These are phyloP conservation scores for Chenopodium berlandieri DNA, from an alignment of 148 eudicot genomes.

Conservation along the genomic window DNA sequence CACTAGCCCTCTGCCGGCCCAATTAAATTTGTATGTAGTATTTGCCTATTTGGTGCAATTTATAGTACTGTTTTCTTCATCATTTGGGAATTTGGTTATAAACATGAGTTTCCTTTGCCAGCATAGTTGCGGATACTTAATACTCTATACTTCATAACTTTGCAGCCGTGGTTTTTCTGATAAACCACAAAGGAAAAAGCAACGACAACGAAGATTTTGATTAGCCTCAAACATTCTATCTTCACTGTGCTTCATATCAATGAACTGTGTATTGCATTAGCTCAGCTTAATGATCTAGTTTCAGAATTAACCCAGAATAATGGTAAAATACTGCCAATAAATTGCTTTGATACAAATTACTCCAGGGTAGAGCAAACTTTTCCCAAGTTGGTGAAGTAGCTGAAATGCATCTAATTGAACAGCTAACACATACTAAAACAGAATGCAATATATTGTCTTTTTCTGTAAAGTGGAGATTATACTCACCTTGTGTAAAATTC, in stretches of 20 bases:
- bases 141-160: no score
- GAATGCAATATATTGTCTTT: not conserved
- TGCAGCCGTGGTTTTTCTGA: no score
- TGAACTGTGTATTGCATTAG: not conserved
- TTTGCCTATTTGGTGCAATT: not conserved
- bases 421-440: not conserved
- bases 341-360: not conserved
- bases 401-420: not conserved
- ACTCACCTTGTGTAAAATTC: not conserved
- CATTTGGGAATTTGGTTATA: not conserved
- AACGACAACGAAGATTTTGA: not conserved
- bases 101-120: not conserved
- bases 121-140: not conserved
- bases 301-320: not conserved
- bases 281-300: not conserved
- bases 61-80: not conserved
- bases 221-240: not conserved
- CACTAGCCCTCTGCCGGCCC: not conserved
- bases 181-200: no score
- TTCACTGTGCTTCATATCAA: not conserved
- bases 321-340: not conserved
- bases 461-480: not conserved
- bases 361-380: not conserved
- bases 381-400: not conserved
- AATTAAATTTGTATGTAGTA: conserved; percentile 13